Evolutionary conservation across 1,284 basidiomycete genomes (phyloP), one percentile per base, ranked within the genome.

Genomic region (Tilletia walkeri): DNA sequence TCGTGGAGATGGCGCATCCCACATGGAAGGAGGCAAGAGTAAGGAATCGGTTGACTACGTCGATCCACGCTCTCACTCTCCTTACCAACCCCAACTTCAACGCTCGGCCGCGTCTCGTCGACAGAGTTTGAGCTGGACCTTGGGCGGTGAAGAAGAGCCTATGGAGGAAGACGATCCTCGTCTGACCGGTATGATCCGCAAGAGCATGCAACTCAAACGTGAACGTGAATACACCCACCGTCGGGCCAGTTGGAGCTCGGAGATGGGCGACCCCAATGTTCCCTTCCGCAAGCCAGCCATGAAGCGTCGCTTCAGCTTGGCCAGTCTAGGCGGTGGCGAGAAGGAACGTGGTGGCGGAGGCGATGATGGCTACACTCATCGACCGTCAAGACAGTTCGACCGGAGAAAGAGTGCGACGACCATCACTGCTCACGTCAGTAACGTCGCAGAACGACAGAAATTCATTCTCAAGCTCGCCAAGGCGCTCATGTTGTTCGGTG

Each of bases 401-500:
- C 59, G 69, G 38, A 49, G 65, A 24, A 69, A 68, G 69, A 70
- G 66, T 45, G 68, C 66, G 16, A 69, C 54, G 34, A 73, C 70
- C 36, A 73, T 72, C 67, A 59, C 50, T 90, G 49, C 56, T 30
- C 49, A 71, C 54, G 56, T 69, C 56, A 53, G 48, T 45, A 67
- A 73, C 67, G 68, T 70, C 14, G 50, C 49, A 9, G 49, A 67
- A 9, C 67, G 72, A 24, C 89, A 90, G 79, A 88, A 89, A 72
- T 94, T 94, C 84, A 87, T 94, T 36, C 85, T 93, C 71, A 90
- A 89, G 78, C 87, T 94, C 38, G 90, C 91, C 34, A 92, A 91
- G 83, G 90, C 91, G 10, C 86, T 95, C 53, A 87, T 95, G 78
- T 86, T 87, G 3, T 92, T 91, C 80, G 92, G 93, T 24, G 91